Conservation (phyloP, 306 rosid genomes). For the Rosa multiflora region DNA sequence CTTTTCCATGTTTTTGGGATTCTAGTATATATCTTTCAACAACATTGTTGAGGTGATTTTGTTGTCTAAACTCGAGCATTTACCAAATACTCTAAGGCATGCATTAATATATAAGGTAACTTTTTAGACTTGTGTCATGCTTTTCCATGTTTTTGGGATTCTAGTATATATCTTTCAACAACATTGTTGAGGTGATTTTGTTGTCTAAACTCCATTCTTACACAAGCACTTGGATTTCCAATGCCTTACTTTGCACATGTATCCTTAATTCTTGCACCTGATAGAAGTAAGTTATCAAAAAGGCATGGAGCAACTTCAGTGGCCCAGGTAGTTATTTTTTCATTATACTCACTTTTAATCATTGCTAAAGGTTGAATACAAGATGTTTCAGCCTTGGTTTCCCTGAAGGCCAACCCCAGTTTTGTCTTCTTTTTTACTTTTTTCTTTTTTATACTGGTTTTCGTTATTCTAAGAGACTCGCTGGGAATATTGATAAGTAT, state of each 20-base stretch:
- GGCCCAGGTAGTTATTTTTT: conserved; percentile 16
- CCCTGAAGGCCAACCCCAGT: not conserved
- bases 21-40: not conserved
- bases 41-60: not conserved
- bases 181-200: not conserved
- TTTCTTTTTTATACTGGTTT: not conserved
- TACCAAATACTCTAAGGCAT: conserved; percentile 26
- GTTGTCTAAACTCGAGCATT: conserved; percentile 1
- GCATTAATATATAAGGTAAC: conserved; percentile 84
- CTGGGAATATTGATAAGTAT: not conserved
- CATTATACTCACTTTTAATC: not conserved
- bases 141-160: not conserved
- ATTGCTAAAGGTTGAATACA: not conserved
- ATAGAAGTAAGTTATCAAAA: conserved; percentile 92
- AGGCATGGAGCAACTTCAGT: conserved; percentile 99
- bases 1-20: not conserved
- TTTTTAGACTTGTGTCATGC: conserved; percentile 19
- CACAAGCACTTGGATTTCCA: conserved; percentile 16
- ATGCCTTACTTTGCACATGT: conserved; percentile 56
- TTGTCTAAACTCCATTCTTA: not conserved
- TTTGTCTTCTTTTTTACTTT: not conserved
- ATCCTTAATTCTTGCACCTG: conserved; percentile 96
- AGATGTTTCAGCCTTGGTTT: not conserved
- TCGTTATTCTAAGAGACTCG: not conserved
- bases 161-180: not conserved